Conservation (phyloP, 1,284 basidiomycete species). For the Microbotryum violaceum region DNA sequence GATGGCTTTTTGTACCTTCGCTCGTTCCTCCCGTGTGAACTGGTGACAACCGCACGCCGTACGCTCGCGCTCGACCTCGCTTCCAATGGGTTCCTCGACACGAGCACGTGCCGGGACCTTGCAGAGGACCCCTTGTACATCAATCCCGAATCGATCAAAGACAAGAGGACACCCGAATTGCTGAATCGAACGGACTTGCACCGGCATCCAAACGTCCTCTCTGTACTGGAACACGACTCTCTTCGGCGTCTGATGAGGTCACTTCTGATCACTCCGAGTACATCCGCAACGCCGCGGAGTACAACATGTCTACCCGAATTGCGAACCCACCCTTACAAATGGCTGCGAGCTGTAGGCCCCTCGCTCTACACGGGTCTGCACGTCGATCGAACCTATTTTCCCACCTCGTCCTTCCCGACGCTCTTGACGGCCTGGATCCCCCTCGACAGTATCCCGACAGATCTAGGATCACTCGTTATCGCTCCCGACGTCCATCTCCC, state of each 20-base stretch:
- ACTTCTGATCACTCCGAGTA: background rate
- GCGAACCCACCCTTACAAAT: slow-evolving; percentile 7
- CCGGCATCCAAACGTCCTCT: background rate
- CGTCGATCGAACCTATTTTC: background rate
- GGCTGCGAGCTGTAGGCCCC: slow-evolving; percentile 8
- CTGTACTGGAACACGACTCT: background rate
- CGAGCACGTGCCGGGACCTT: too few relatives aligned
- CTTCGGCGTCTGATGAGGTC: background rate
- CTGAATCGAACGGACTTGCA: slow-evolving; percentile 2
- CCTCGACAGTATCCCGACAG: background rate
- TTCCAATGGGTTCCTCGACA: too few relatives aligned
- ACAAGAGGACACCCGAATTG: background rate
- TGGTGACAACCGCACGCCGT: too few relatives aligned
- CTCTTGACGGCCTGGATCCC: slow-evolving; percentile 9
- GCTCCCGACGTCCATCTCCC: background rate
- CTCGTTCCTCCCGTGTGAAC: too few relatives aligned
- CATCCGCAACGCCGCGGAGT: background rate
- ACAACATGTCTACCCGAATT: background rate
- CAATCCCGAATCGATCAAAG: too few relatives aligned
- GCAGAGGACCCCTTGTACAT: too few relatives aligned
- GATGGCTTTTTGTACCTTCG: too few relatives aligned
- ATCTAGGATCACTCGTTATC: slow-evolving; percentile 1
- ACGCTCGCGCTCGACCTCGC: too few relatives aligned
- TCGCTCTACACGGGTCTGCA: slow-evolving; percentile 4
- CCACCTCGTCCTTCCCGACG: background rate